Evolutionary conservation across 139 green algal species (phyloP).

Genomic region (Haematococcus lacustris): DNA sequence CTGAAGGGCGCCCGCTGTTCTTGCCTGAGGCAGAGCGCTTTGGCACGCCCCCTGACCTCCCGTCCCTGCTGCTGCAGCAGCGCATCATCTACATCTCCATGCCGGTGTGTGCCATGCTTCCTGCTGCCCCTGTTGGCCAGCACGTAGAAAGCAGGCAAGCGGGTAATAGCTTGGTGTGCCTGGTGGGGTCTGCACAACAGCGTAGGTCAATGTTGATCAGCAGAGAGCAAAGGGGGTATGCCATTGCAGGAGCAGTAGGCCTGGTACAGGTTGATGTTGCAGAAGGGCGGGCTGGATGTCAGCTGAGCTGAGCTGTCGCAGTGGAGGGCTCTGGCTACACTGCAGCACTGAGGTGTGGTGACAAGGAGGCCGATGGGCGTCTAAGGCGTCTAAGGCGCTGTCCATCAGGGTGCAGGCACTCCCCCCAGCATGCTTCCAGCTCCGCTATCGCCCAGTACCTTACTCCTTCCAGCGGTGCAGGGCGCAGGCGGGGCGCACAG

Average conservation of each 20-base stretch:
- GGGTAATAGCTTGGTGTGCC: background rate
- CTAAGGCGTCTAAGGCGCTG: too few relatives aligned
- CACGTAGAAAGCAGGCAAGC: background rate
- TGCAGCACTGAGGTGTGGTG: too few relatives aligned
- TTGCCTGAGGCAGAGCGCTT: slow-evolving; percentile 51
- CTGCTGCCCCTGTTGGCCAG: too few relatives aligned
- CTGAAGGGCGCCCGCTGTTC: slow-evolving; percentile 49
- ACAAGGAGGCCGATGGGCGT: too few relatives aligned
- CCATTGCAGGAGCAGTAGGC: background rate
- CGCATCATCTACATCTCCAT: slow-evolving; percentile 83
- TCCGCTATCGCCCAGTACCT: too few relatives aligned
- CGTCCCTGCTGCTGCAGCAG: slow-evolving; percentile 75
- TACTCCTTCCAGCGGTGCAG: too few relatives aligned
- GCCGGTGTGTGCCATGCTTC: slow-evolving; percentile 37
- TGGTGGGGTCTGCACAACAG: background rate
- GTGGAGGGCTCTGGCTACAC: too few relatives aligned
- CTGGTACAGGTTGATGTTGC: background rate
- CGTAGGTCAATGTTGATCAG: background rate
- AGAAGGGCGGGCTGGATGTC: too few relatives aligned
- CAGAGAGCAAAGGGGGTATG: background rate
- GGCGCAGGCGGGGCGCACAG: too few relatives aligned
- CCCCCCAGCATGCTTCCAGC: too few relatives aligned
- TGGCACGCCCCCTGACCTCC: slow-evolving; percentile 66
- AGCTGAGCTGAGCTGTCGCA: too few relatives aligned
- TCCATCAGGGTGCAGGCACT: too few relatives aligned